phyloP scores from a whole-genome alignment of 208 protist species.

The Leishmania gerbilli region DNA sequence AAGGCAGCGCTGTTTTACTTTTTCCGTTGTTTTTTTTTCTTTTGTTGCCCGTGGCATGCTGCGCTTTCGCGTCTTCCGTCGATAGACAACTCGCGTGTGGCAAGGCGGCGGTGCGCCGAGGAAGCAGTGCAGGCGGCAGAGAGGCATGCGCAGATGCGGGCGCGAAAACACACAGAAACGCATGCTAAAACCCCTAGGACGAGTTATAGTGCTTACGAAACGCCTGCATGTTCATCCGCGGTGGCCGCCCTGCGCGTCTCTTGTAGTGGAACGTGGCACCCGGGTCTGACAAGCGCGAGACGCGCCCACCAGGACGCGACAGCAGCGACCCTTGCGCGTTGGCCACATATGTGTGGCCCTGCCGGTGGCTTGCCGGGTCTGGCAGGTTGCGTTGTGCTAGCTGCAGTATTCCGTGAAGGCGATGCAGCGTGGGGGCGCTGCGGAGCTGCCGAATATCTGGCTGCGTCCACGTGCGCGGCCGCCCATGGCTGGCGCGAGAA shows the following conservation, averaged over 20 bases:
- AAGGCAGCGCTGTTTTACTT: not conserved
- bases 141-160: not conserved
- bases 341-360: constrained; percentile 34
- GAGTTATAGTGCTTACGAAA: constrained; percentile 58
- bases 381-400: constrained; percentile 37
- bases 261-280: constrained; percentile 50
- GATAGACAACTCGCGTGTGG: not conserved
- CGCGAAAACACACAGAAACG: not conserved
- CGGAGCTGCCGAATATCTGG: constrained; percentile 21
- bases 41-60: not conserved
- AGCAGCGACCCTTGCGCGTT: constrained; percentile 49
- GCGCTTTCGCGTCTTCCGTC: not conserved
- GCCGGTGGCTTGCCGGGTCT: constrained; percentile 34
- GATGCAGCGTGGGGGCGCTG: constrained; percentile 31
- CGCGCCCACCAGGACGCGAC: constrained; percentile 56
- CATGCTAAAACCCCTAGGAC: constrained; percentile 24
- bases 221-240: constrained; percentile 28
- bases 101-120: not conserved
- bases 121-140: not conserved
- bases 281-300: constrained; percentile 35
- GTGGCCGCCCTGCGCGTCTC: constrained; percentile 1
- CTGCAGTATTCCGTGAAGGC: constrained; percentile 38
- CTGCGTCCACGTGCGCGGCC: constrained; percentile 22
- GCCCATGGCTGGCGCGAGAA: not conserved
- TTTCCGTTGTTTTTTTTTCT: not conserved